Evolutionary conservation across 1,284 basidiomycete genomes (phyloP), one percentile per base, ranked within the genome.

Genomic region (Cutaneotrichosporon mucoides): DNA sequence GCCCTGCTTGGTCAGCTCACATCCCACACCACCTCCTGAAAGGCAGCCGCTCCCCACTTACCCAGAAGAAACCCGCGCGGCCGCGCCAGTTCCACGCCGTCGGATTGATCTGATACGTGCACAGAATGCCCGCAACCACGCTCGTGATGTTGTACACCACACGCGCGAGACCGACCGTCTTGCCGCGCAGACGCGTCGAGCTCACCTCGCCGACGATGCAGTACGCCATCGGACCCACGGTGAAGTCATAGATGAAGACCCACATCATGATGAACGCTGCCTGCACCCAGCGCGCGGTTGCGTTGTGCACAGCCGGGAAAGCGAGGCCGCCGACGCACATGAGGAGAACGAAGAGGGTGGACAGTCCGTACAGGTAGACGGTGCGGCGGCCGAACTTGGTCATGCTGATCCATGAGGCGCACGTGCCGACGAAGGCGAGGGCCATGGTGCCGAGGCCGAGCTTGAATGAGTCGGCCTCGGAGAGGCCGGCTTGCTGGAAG

Each of bases 141-240:
- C 48, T 24, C 35, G 45, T 43, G 37, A 80, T 65, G 63, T 80
- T 78, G 75, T 81, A 82, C 9, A 69, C 62, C 61, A 76, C 77
- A 38, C 81, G 73, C 7, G 67, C 64, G 10, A 82, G 73, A 4
- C 78, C 81, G 67, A 82, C 77, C 3, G 81, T 78, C 70, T 82
- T 82, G 51, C 76, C 72, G 48, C 80, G 71, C 5, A 81, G 70
- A 37, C 79, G 76, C 9, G 77, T 79, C n/a, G 78, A 76, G 0
- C 71, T 66, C 24, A 75, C 71, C 61, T 81, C 79, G 8, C 76
- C 76, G 42, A 80, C 76, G 44, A 80, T 63, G 50, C 68, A 66
- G 53, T 60, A 55, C 7, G 53, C 44, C 24, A 55, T 36, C 8
- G 53, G 53, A 13, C 72, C 72, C 53, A 68, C 58, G n/a, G 72